Evolutionary conservation across 192 early-diverging fungal genomes (phyloP), one percentile per base, ranked within the genome.

Genomic region (Coemansia guatemalensis): DNA sequence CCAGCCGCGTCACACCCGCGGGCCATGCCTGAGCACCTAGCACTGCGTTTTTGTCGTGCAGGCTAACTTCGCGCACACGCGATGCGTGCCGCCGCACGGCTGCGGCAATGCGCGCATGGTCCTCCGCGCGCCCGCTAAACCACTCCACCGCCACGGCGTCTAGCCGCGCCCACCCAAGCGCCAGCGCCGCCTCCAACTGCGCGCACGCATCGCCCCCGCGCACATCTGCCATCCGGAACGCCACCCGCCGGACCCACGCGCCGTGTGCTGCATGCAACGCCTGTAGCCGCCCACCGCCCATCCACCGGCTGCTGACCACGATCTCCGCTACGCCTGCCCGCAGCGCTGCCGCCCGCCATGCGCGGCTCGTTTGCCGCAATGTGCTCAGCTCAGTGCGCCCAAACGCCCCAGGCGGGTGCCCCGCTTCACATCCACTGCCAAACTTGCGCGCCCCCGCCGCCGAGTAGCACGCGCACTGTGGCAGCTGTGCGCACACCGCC

Each of bases 241-340:
- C 71, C 60, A 79, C 60, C 30, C 72, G 55, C 52, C 71, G 77
- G 35, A 69, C 67, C 21, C 41, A 58, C 11, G 11, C 22, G 8
- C 51, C 67, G 56, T 74, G 54, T 8, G 22, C 20, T 33, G 22
- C 63, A 3, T 18, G 58, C 62, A 78, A 69, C 6, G 64, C 63
- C 12, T 60, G 50, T 14, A 48, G 58, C 30, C 53, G 21, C 48
- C 60, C 48, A 18, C 64, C 22, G 44, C 71, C 64, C 71, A 69
- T 69, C 76, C 76, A 79, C 48, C 71, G 76, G 53, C 53, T 71
- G 76, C 76, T 79, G 60, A 56, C 66, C 18, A 73, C 71, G 22
- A 79, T 48, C 57, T 73, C 59, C 8, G 67, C 8, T 33, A 69
- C 60, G 4, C 76, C 76, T 44, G 48, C 64, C 21, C 29, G 52